Percentiles rank a stretch among this genome's conserved stretches.
Evolutionary conservation across 169 alveolate species (phyloP).

Genomic region (Amoebophrya sp.): DNA sequence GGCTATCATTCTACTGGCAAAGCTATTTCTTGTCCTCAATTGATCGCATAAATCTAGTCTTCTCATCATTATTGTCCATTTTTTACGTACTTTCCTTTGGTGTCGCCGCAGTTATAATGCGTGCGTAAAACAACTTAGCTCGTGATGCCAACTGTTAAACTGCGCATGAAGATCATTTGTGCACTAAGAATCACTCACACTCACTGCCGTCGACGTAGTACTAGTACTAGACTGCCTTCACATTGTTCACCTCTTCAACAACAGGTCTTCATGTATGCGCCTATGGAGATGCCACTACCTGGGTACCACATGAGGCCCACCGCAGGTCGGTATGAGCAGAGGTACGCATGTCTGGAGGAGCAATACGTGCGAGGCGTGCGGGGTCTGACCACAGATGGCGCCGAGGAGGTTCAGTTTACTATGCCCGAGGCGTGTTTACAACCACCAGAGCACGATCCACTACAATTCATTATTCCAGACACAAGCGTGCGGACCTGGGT

Average conservation of each 20-base stretch:
- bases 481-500: constrained; percentile 2
- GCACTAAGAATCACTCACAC: no score
- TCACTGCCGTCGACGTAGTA: no score
- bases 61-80: no score
- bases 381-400: background rate
- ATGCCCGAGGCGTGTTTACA: background rate
- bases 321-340: background rate
- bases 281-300: background rate
- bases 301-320: constrained; percentile 20
- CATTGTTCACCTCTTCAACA: background rate
- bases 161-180: no score
- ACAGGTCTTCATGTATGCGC: background rate
- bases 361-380: background rate
- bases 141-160: no score
- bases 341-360: background rate
- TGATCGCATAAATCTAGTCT: no score
- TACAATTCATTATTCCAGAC: background rate
- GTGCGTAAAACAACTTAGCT: no score
- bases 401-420: background rate
- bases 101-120: no score
- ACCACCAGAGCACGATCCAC: constrained; percentile 18
- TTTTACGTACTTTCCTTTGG: no score
- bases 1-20: no score
- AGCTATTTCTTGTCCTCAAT: no score
- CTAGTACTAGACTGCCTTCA: no score